These are phyloP conservation scores for Coprinopsis sp. DNA, from an alignment of 768 basidiomycete species.

Conservation along the genomic window DNA sequence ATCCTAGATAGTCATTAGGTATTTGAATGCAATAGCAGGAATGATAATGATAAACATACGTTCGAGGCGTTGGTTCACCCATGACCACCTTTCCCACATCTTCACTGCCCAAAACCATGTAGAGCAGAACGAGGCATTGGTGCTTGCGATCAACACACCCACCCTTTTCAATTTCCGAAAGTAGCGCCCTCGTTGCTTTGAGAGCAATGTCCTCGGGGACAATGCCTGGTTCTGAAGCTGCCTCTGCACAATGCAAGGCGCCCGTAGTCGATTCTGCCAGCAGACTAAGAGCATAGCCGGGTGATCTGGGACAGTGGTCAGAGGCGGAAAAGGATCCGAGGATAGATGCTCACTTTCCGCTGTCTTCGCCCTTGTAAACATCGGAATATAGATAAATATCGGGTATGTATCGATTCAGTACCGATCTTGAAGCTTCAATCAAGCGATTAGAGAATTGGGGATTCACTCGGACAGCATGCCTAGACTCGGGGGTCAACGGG, in stretches of 20 bases:
- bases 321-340: background rate
- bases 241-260: conserved; percentile 83
- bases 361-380: conserved; percentile 96
- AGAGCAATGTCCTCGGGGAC: conserved; percentile 93
- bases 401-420: conserved; percentile 94
- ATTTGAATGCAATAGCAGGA: background rate
- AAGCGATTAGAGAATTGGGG: conserved; percentile 98
- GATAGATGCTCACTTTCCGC: conserved; percentile 73
- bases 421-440: conserved; percentile 90
- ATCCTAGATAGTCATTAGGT: conserved; percentile 47
- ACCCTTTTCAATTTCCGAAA: conserved; percentile 74
- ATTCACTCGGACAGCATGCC: conserved; percentile 93
- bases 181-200: conserved; percentile 69
- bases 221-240: conserved; percentile 73
- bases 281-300: conserved; percentile 89
- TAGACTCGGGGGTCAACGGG: too few relatives aligned
- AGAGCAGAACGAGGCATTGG: conserved; percentile 77
- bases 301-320: conserved; percentile 56
- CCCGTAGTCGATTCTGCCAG: conserved; percentile 91
- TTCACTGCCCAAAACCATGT: conserved; percentile 97
- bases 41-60: conserved; percentile 46
- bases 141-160: conserved; percentile 91
- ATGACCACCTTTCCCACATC: conserved; percentile 90
- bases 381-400: conserved; percentile 99
- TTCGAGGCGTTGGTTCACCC: conserved; percentile 76